A percentile compares a stretch with the other conserved stretches of the same genome.
Evolutionary conservation across 441 rosid species (phyloP).

Genomic region (Populus hybrid): DNA sequence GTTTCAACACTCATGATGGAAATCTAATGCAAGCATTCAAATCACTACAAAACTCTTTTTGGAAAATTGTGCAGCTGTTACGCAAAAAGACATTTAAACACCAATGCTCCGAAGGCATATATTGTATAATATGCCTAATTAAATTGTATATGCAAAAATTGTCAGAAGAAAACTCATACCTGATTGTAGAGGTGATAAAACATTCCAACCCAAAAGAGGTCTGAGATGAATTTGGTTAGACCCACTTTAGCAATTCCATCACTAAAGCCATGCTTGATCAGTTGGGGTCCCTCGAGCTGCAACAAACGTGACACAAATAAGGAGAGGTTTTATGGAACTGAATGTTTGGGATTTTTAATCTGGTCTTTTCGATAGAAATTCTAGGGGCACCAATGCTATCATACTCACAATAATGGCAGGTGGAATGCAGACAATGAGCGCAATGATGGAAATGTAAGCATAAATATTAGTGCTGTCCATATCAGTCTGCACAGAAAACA

Average conservation of each 20-base stretch:
- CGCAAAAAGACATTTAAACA: neutral
- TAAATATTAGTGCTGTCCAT: constrained; percentile 95
- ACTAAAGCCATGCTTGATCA: constrained; percentile 63
- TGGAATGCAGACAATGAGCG: constrained; percentile 82
- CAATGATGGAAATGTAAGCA: constrained; percentile 91
- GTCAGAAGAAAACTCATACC: constrained; percentile 31
- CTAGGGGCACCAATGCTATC: neutral
- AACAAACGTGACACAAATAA: constrained; percentile 8
- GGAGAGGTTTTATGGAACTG: neutral
- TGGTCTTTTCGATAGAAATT: neutral
- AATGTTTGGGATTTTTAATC: neutral
- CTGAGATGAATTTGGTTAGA: constrained; percentile 64
- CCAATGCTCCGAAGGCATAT: neutral
- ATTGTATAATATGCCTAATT: neutral
- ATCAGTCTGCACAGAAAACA: constrained; percentile 59
- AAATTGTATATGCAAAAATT: neutral
- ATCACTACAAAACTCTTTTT: too few species aligned
- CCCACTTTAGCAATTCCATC: constrained; percentile 92
- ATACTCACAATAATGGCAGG: constrained; percentile 80
- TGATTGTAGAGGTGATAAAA: constrained; percentile 96
- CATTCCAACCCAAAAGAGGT: constrained; percentile 98
- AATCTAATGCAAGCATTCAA: too few species aligned
- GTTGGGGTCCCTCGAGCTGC: constrained; percentile 88
- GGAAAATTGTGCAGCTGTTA: neutral
- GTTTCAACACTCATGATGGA: too few species aligned